A percentile compares a stretch with the other conserved stretches of the same genome.
phyloP scores from a whole-genome alignment of 2,329 filamentous ascomycete species.

The Epichloe coenophiala region DNA sequence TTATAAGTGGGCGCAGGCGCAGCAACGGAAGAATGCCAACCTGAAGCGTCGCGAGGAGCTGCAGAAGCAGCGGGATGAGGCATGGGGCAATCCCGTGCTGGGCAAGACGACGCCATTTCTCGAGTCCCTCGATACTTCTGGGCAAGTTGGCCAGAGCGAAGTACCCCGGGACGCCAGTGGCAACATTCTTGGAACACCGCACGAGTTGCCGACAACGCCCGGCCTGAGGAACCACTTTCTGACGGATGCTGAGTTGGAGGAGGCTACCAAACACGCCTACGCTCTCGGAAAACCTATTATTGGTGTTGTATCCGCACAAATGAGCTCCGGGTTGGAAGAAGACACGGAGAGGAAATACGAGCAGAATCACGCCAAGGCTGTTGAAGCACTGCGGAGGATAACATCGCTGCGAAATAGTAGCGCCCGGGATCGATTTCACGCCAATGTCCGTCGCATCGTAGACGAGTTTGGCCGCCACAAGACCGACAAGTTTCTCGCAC shows the following conservation, averaged over 20 bases:
- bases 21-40: conserved; percentile 75
- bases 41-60: conserved; percentile 61
- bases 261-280: conserved; percentile 54
- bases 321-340: conserved; percentile 28
- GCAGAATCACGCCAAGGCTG: conserved; percentile 49
- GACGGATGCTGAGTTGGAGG: conserved; percentile 49
- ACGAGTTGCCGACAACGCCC: conserved; percentile 31
- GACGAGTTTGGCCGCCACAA: conserved; percentile 82
- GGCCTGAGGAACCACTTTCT: conserved; percentile 66
- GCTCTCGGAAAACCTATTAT: conserved; percentile 47
- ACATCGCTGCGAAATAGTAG: conserved; percentile 63
- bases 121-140: conserved; percentile 61
- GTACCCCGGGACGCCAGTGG: conserved; percentile 27
- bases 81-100: conserved; percentile 64
- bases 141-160: conserved; percentile 27
- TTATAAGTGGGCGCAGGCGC: conserved; percentile 67
- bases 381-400: conserved; percentile 68
- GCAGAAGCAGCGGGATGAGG: conserved; percentile 45
- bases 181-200: conserved; percentile 24
- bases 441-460: conserved; percentile 75
- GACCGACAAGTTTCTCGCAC: conserved; percentile 59
- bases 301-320: conserved; percentile 20
- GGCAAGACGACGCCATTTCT: conserved; percentile 73
- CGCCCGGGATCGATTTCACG: conserved; percentile 62
- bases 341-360: conserved; percentile 31